Conservation (phyloP, 352 stramenopile species). For the Globisporangium paroecandrum region DNA sequence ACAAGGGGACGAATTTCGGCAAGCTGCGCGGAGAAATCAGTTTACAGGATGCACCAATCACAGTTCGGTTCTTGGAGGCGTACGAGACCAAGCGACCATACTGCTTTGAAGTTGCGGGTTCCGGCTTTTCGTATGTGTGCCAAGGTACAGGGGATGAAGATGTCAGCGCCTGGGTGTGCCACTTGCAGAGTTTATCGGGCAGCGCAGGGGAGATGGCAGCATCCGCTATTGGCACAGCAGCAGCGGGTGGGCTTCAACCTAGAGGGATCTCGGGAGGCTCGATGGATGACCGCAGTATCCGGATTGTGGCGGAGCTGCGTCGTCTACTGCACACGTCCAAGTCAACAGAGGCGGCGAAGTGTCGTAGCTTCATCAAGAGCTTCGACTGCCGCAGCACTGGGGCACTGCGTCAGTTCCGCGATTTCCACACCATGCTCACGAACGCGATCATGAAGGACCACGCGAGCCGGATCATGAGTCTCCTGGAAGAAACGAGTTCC, state of each 20-base stretch:
- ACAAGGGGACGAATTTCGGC: slow-evolving; percentile 79
- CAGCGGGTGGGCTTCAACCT: slow-evolving; percentile 31
- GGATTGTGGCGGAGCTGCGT: slow-evolving; percentile 79
- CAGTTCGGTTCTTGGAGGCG: slow-evolving; percentile 73
- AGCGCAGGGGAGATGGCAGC: slow-evolving; percentile 36
- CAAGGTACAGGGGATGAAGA: slow-evolving; percentile 82
- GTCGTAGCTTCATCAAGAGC: slow-evolving; percentile 56
- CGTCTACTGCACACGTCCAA: slow-evolving; percentile 77
- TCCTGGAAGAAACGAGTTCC: slow-evolving; percentile 46
- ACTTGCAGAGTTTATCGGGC: slow-evolving; percentile 67
- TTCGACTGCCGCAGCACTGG: slow-evolving; percentile 48
- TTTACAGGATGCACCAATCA: slow-evolving; percentile 62
- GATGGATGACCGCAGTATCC: slow-evolving; percentile 68
- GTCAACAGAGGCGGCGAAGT: slow-evolving; percentile 63
- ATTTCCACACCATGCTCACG: slow-evolving; percentile 59
- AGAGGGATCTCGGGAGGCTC: slow-evolving; percentile 26
- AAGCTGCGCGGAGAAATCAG: slow-evolving; percentile 78
- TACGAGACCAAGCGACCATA: slow-evolving; percentile 78
- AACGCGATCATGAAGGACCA: slow-evolving; percentile 67
- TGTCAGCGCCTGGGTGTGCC: slow-evolving; percentile 81
- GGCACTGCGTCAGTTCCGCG: slow-evolving; percentile 51
- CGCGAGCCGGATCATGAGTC: slow-evolving; percentile 51
- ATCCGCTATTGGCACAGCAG: slow-evolving; percentile 36
- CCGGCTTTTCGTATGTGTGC: slow-evolving; percentile 73
- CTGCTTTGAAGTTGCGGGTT: slow-evolving; percentile 76